Percentiles rank a stretch among this genome's conserved stretches.
phyloP scores from a whole-genome alignment of 192 early-diverging fungal species.

The Jimgerdemannia lactiflua region DNA sequence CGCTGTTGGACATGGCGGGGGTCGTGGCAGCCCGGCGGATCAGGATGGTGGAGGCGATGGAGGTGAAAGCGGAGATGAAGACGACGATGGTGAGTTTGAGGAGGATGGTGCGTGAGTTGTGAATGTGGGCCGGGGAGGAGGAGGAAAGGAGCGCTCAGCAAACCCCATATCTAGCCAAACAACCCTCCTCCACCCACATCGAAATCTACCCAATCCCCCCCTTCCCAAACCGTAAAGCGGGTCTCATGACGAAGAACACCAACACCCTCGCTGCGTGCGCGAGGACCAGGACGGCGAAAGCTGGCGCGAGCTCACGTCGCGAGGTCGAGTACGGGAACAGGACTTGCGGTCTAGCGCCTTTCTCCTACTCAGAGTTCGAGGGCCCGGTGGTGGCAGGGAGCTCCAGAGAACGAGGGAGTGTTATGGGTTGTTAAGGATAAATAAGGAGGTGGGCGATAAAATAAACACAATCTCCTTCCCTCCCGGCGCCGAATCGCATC shows the following conservation, averaged over 20 bases:
- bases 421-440: conserved; percentile 17
- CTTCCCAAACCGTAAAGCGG: conserved; percentile 6
- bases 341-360: background rate
- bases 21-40: conserved; percentile 31
- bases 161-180: too few species aligned
- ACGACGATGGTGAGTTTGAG: conserved; percentile 7
- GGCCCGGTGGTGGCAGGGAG: conserved; percentile 21
- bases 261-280: conserved; percentile 27
- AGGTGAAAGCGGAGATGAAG: conserved; percentile 7
- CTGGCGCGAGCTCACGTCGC: conserved; percentile 18
- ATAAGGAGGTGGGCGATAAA: conserved; percentile 14
- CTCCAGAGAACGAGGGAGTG: conserved; percentile 44
- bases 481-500: conserved; percentile 30
- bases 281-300: conserved; percentile 23
- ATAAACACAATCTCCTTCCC: conserved; percentile 34
- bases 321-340: conserved; percentile 25
- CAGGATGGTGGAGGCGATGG: conserved; percentile 21
- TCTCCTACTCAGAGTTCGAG: conserved; percentile 4
- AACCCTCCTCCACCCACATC: conserved; percentile 6
- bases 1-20: conserved; percentile 21
- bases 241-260: conserved; percentile 30
- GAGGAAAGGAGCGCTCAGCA: conserved; percentile 4
- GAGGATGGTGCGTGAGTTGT: conserved; percentile 7
- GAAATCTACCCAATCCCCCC: background rate
- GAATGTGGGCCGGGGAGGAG: conserved; percentile 1